phyloP scores from a whole-genome alignment of 371 early-diverging fungal genomes.

The Mucor ambiguus region DNA sequence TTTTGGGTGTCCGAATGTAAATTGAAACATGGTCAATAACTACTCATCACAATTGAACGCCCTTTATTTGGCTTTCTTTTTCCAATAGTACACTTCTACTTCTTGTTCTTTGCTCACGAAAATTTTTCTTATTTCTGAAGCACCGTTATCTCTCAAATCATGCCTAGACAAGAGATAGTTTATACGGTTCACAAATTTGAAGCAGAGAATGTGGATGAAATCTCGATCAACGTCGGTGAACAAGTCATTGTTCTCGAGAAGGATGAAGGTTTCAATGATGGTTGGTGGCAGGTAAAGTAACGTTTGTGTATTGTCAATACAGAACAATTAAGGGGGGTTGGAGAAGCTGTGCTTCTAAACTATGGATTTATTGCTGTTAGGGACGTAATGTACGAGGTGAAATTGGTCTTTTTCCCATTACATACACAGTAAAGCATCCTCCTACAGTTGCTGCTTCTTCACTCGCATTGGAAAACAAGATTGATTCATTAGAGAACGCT shows the following conservation, averaged over 20 bases:
- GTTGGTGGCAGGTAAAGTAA: slow-evolving; percentile 67
- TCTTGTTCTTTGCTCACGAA: slow-evolving; percentile 1
- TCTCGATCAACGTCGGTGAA: slow-evolving; percentile 69
- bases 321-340: neutral
- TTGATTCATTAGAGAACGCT: slow-evolving; percentile 34
- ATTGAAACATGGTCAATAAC: slow-evolving; percentile 3
- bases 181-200: slow-evolving; percentile 64
- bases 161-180: slow-evolving; percentile 48
- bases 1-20: slow-evolving; percentile 4
- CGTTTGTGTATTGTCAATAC: neutral
- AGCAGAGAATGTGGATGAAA: slow-evolving; percentile 77
- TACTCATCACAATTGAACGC: neutral
- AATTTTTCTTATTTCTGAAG: slow-evolving; percentile 2
- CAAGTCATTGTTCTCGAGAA: slow-evolving; percentile 71
- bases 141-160: neutral
- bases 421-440: slow-evolving; percentile 54
- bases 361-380: slow-evolving; percentile 27
- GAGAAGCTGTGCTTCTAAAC: neutral
- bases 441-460: neutral
- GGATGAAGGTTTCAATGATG: slow-evolving; percentile 77
- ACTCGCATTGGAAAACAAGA: slow-evolving; percentile 31
- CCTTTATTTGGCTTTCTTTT: slow-evolving; percentile 1
- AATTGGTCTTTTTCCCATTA: slow-evolving; percentile 72
- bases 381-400: slow-evolving; percentile 71
- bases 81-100: neutral